Evolutionary conservation across 2,329 filamentous ascomycete genomes (phyloP).

Genomic region (Ophiobolus disseminans): DNA sequence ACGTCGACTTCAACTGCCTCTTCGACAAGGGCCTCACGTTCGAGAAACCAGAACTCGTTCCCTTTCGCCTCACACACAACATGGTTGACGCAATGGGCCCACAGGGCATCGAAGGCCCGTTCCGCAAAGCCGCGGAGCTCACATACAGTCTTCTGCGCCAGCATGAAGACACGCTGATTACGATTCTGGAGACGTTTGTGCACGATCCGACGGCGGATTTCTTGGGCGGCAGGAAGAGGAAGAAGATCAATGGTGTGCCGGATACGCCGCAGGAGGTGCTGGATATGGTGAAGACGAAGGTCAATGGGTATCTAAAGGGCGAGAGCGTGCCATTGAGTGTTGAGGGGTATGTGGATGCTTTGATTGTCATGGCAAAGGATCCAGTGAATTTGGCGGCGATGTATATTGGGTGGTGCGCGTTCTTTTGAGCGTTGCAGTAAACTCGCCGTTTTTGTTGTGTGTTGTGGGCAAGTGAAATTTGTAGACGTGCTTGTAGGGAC

Average conservation of each 20-base stretch:
- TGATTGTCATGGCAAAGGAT: slow-evolving; percentile 87
- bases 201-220: slow-evolving; percentile 97
- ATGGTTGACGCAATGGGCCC: slow-evolving; percentile 98
- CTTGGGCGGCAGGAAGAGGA: slow-evolving; percentile 71
- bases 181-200: slow-evolving; percentile 94
- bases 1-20: slow-evolving; percentile 99
- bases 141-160: slow-evolving; percentile 83
- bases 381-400: slow-evolving; percentile 82
- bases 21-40: slow-evolving; percentile 98
- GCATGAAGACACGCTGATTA: slow-evolving; percentile 96
- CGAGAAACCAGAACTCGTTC: slow-evolving; percentile 90
- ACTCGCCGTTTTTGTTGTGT: no score
- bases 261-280: slow-evolving; percentile 81
- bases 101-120: slow-evolving; percentile 90
- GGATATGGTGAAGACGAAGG: slow-evolving; percentile 85
- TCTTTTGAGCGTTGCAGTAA: slow-evolving; percentile 56
- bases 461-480: no score
- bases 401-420: slow-evolving; percentile 95
- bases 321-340: slow-evolving; percentile 94
- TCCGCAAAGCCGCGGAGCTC: slow-evolving; percentile 87
- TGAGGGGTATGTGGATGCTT: slow-evolving; percentile 94
- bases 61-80: slow-evolving; percentile 96
- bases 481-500: no score
- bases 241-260: slow-evolving; percentile 62
- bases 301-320: slow-evolving; percentile 80